phyloP scores from a whole-genome alignment of 2,329 filamentous ascomycete genomes.

The Sporothrix curviconia region DNA sequence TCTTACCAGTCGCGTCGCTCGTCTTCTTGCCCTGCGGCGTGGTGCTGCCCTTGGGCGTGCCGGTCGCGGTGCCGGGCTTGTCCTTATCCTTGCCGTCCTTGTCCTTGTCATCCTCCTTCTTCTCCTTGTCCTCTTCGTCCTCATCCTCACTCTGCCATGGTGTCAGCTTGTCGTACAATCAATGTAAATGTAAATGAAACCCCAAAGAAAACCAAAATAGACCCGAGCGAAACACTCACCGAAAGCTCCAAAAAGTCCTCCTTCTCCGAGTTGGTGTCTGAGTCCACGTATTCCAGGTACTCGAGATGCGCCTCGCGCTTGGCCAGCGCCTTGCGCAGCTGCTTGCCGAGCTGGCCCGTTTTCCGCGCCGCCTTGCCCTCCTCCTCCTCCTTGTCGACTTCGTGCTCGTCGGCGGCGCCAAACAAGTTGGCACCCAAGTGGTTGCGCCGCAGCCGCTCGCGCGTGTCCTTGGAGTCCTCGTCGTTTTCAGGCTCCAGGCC shows the following conservation, averaged over 20 bases:
- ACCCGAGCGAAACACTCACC: constrained; percentile 18
- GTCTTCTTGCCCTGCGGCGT: constrained; percentile 44
- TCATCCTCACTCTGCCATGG: constrained; percentile 35
- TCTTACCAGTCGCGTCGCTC: constrained; percentile 41
- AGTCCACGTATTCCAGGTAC: constrained; percentile 81
- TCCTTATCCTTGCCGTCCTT: constrained; percentile 55
- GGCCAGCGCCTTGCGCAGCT: constrained; percentile 70
- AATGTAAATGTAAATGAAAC: neutral
- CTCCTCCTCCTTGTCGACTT: constrained; percentile 67
- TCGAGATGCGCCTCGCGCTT: constrained; percentile 82
- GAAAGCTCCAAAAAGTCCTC: constrained; percentile 28
- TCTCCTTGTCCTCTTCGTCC: constrained; percentile 27
- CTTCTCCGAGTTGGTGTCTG: constrained; percentile 57
- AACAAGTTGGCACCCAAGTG: constrained; percentile 86
- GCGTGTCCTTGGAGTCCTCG: constrained; percentile 68
- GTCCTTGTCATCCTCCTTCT: constrained; percentile 40
- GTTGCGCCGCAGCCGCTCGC: constrained; percentile 67
- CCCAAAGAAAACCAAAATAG: neutral
- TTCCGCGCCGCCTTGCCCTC: constrained; percentile 60
- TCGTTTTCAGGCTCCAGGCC: constrained; percentile 73
- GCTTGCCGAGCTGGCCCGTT: constrained; percentile 69
- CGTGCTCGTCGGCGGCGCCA: constrained; percentile 59
- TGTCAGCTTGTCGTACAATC: constrained; percentile 13
- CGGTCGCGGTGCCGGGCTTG: constrained; percentile 39
- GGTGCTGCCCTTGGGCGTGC: constrained; percentile 62